phyloP scores from a whole-genome alignment of 257 asterid genomes.

The Penstemon davidsonii region DNA sequence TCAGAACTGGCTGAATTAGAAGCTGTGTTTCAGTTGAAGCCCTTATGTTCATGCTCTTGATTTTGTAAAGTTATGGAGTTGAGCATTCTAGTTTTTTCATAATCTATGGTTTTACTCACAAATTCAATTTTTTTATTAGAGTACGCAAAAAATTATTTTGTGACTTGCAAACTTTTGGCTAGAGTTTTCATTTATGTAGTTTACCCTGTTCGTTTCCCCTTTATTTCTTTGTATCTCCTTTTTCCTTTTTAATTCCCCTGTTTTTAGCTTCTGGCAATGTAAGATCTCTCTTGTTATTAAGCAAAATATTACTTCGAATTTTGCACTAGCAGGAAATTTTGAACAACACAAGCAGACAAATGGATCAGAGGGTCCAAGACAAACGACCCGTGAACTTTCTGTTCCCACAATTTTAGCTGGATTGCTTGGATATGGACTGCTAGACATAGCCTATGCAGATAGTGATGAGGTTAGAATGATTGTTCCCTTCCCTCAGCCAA shows the following conservation, averaged over 20 bases:
- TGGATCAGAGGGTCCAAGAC: slow-evolving; percentile 24
- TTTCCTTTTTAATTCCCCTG: neutral
- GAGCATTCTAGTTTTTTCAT: neutral
- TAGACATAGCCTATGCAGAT: slow-evolving; percentile 67
- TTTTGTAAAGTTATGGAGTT: neutral
- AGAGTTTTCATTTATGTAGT: neutral
- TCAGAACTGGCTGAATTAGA: slow-evolving; percentile 14
- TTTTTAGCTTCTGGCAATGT: slow-evolving; percentile 17
- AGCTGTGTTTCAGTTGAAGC: slow-evolving; percentile 2
- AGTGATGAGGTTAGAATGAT: slow-evolving; percentile 53
- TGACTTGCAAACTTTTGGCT: slow-evolving; percentile 15
- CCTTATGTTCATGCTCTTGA: neutral
- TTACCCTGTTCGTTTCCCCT: neutral
- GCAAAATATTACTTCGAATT: neutral
- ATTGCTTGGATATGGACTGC: slow-evolving; percentile 63
- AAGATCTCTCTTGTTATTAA: neutral
- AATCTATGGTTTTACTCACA: neutral
- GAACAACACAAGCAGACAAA: slow-evolving; percentile 26
- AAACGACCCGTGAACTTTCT: slow-evolving; percentile 22
- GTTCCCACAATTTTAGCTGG: slow-evolving; percentile 62
- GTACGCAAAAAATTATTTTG: neutral
- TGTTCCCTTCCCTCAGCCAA: slow-evolving; percentile 5
- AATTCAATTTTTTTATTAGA: neutral
- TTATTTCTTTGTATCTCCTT: neutral
- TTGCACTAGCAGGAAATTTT: slow-evolving; percentile 40